These are phyloP conservation scores for Vicia sativa DNA, from an alignment of 306 rosid genomes.

Conservation along the genomic window DNA sequence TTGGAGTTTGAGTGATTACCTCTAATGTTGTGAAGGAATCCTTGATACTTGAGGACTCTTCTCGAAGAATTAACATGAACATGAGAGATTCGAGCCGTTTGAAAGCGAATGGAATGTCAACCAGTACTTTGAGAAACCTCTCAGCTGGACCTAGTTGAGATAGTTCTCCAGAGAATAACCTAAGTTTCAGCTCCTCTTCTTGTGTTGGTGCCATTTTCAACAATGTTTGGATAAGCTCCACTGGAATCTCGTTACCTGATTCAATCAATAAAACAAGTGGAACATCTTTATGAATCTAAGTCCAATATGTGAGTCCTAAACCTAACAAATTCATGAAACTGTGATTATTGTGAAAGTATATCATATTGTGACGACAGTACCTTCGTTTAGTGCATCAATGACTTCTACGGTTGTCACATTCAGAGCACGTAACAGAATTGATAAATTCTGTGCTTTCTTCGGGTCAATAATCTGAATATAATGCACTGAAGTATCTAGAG, in stretches of 20 bases:
- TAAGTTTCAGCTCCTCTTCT: constrained; percentile 88
- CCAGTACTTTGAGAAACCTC: constrained; percentile 81
- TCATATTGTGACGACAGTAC: constrained; percentile 28
- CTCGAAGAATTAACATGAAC: constrained; percentile 62
- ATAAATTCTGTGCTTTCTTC: constrained; percentile 88
- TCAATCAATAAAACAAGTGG: constrained; percentile 28
- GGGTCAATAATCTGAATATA: constrained; percentile 74
- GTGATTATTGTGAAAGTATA: background rate
- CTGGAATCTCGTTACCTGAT: constrained; percentile 84
- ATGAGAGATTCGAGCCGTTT: constrained; percentile 72
- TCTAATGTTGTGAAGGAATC: constrained; percentile 74
- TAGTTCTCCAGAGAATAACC: constrained; percentile 63
- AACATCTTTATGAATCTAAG: background rate
- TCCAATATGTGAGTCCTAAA: background rate
- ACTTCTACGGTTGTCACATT: constrained; percentile 87
- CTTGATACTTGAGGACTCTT: constrained; percentile 59
- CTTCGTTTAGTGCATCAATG: constrained; percentile 77
- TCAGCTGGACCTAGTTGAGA: constrained; percentile 85
- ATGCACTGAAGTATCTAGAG: constrained; percentile 57
- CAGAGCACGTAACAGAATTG: constrained; percentile 83
- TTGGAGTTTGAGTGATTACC: constrained; percentile 44
- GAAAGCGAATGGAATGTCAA: constrained; percentile 81
- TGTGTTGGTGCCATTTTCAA: constrained; percentile 85
- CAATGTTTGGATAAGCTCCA: constrained; percentile 76
- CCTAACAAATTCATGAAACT: background rate